phyloP scores from a whole-genome alignment of 345 rosid species.

The Turnera subulata region DNA sequence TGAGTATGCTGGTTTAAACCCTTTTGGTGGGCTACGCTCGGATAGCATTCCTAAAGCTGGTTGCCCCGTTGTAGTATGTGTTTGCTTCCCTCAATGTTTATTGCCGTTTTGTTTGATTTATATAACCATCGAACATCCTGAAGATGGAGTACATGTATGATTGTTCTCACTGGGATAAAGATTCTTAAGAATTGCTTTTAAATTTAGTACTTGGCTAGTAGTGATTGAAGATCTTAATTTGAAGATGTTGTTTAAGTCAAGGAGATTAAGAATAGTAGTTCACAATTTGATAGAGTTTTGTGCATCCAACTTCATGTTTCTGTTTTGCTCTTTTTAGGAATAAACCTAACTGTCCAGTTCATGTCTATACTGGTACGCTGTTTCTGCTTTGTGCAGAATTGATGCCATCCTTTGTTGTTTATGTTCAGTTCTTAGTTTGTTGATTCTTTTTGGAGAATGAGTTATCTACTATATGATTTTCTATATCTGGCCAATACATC shows the following conservation, averaged over 20 bases:
- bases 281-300: background rate
- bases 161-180: background rate
- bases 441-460: no score
- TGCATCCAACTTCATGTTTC: no score
- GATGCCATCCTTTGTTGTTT: no score
- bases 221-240: background rate
- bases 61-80: conserved; percentile 83
- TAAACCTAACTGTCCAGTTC: background rate
- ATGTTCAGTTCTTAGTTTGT: no score
- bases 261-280: background rate
- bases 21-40: conserved; percentile 85
- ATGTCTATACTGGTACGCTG: no score
- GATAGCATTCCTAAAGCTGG: conserved; percentile 95
- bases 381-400: no score
- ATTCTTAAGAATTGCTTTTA: background rate
- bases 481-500: no score
- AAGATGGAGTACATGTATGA: no score
- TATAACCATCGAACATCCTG: background rate
- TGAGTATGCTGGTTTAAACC: conserved; percentile 95
- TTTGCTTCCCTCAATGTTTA: conserved; percentile 1
- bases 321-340: background rate
- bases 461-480: no score
- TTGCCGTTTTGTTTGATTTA: conserved; percentile 1
- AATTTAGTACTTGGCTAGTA: background rate
- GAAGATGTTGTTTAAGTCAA: background rate